A percentile compares a stretch with the other conserved stretches of the same genome.
Conservation (phyloP, 2,329 filamentous ascomycete species). For the Colletotrichum somersetense region DNA sequence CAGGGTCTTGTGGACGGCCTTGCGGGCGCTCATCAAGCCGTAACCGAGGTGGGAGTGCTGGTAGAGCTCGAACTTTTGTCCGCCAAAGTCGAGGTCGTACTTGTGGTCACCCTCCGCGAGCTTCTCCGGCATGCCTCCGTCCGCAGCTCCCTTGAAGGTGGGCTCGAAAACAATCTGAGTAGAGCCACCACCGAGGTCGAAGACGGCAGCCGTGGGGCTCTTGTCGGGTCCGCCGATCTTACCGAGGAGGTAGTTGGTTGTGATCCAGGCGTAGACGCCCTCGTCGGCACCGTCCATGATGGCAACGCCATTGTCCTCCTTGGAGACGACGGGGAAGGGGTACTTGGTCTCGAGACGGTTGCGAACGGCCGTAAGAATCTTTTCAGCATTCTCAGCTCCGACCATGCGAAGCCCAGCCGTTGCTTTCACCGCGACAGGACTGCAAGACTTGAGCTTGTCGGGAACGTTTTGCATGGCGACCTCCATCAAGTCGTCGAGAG, state of each 20-base stretch:
- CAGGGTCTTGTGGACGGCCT: constrained; percentile 83
- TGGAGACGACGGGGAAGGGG: constrained; percentile 92
- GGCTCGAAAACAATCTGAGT: constrained; percentile 99
- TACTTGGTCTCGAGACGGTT: constrained; percentile 87
- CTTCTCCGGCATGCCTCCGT: constrained; percentile 86
- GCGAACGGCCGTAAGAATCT: constrained; percentile 88
- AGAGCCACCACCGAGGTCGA: constrained; percentile 95
- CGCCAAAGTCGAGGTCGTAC: constrained; percentile 91
- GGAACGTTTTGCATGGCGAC: constrained; percentile 88
- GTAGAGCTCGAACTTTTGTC: constrained; percentile 91
- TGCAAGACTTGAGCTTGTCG: constrained; percentile 90
- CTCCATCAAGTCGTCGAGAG: constrained; percentile 88
- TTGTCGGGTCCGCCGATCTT: constrained; percentile 96
- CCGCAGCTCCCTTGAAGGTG: constrained; percentile 80
- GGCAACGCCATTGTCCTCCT: constrained; percentile 86
- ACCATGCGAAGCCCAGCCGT: constrained; percentile 93
- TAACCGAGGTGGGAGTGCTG: constrained; percentile 98
- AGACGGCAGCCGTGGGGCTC: constrained; percentile 91
- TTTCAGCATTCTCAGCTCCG: constrained; percentile 82
- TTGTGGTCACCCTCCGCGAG: constrained; percentile 94
- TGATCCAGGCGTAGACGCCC: constrained; percentile 99
- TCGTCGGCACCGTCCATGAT: constrained; percentile 99
- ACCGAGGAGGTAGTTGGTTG: constrained; percentile 96
- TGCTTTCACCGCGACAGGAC: constrained; percentile 96
- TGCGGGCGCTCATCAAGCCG: constrained; percentile 93